Evolutionary conservation across 1,139 yeast species (phyloP), one percentile per base, ranked within the genome.

Genomic region (Debaryomycetaceae sp.): DNA sequence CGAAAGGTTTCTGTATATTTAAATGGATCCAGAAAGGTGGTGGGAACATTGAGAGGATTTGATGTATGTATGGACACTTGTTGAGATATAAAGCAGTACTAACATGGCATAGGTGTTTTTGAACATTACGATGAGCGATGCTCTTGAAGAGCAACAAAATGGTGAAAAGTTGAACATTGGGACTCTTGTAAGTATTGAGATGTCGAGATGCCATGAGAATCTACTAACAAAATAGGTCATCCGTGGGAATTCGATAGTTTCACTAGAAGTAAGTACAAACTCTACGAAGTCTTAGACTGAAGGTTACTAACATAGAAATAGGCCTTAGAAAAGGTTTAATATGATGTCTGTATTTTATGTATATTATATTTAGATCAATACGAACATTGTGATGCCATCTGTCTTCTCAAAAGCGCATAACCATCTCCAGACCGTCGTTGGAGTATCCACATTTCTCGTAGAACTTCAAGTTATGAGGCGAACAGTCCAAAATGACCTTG

Each of bases 401-500:
- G 24, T 24, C 22, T n/a, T 9, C 23, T 24, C 38, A 34, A 48
- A 62, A 66, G 40, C 74, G 57, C 43, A 54, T 60, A 40, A 54
- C 56, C 97, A 90, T 90, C 62, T 87, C 95, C 37, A 81, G 70
- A 6, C 97, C 97, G 35, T 82, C 85, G 44, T 74, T 66, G 20
- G 58, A 59, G 56, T 75, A 77, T 1, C 87, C 88, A 70, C 99
- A 95, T 66, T 90, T 93, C 56, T 89, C 88, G 62, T 93, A 93
- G 66, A 93, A 93, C 2, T 81, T 85, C 34, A 82, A 85, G 59
- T 93, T 93, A 47, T 81, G 80, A 20, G 80, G 83, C 42, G 87
- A 85, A 65, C 99, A 93, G 66, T 95, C 98, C 58, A 93, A 73
- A 42, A 93, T 87, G 13, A 88, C 84, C 69, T 93, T 93, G 66